Evolutionary conservation across 257 asterid species (phyloP).

Genomic region (Solanum sejunctum): DNA sequence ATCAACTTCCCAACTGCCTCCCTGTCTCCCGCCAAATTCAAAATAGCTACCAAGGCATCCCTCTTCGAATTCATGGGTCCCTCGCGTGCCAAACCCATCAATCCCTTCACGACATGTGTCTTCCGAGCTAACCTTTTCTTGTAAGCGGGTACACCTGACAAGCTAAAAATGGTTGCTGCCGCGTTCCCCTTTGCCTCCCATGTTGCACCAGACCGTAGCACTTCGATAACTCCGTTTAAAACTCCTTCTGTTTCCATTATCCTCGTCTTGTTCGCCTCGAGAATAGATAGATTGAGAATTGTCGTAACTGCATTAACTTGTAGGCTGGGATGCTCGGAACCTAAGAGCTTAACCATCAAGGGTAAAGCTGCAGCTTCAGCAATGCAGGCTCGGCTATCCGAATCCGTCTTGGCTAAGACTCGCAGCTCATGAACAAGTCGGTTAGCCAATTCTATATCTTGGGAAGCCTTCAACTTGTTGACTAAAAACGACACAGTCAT

Average conservation of each 20-base stretch:
- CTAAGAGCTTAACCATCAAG: conserved; percentile 36
- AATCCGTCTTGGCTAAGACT: conserved; percentile 59
- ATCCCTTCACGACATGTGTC: conserved; percentile 50
- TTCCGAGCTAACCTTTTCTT: conserved; percentile 46
- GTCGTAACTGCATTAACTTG: conserved; percentile 81
- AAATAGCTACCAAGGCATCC: conserved; percentile 76
- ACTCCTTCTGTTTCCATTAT: conserved; percentile 78
- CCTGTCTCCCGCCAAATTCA: conserved; percentile 65
- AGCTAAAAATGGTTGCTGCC: conserved; percentile 73
- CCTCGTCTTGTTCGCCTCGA: conserved; percentile 59
- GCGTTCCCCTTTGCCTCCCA: conserved; percentile 96
- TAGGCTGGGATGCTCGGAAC: conserved; percentile 53
- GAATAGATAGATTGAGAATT: conserved; percentile 68
- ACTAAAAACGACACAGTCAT: conserved; percentile 68
- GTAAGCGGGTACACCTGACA: conserved; percentile 46
- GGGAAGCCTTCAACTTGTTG: conserved; percentile 43
- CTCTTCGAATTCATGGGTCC: conserved; percentile 50
- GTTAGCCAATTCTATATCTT: conserved; percentile 29
- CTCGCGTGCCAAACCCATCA: conserved; percentile 46
- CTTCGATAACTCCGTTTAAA: conserved; percentile 58
- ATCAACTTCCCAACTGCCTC: conserved; percentile 58
- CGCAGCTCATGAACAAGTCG: conserved; percentile 80
- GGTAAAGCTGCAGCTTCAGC: conserved; percentile 79
- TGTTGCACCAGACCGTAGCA: conserved; percentile 61
- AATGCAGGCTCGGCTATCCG: conserved; percentile 65